Conservation (phyloP, 2,329 filamentous ascomycete genomes). For the Coleophoma cylindrospora region DNA sequence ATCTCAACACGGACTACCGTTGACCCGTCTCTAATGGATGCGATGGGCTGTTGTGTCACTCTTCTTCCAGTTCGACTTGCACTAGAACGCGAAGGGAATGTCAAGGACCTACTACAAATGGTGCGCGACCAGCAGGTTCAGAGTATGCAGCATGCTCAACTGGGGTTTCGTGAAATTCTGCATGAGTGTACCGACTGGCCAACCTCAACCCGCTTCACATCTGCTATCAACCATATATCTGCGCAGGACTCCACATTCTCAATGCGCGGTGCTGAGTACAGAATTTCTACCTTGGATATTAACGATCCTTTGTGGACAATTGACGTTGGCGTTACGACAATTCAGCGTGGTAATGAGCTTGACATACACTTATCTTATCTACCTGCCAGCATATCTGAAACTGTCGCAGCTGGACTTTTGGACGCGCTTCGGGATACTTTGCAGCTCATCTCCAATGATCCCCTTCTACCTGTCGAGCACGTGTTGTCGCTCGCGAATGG, state of each 20-base stretch:
- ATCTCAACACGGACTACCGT: conserved; percentile 1
- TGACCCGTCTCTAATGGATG: conserved; percentile 1
- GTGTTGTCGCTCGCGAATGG: neutral
- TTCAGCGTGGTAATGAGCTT: neutral
- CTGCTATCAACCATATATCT: conserved; percentile 2
- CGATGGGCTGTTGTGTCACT: conserved; percentile 1
- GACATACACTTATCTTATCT: neutral
- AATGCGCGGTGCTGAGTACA: conserved; percentile 1
- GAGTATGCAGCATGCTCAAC: conserved; percentile 1
- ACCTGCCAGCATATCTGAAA: neutral
- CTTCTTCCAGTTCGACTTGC: conserved; percentile 1
- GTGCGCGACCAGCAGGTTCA: conserved; percentile 2
- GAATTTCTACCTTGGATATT: neutral
- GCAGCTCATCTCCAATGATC: conserved; percentile 1
- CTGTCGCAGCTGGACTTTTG: neutral
- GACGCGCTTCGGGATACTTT: neutral
- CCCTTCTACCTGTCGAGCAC: neutral
- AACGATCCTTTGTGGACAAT: neutral
- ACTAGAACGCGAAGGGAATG: neutral
- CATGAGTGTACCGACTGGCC: conserved; percentile 4
- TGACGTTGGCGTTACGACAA: conserved; percentile 1
- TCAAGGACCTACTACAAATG: neutral
- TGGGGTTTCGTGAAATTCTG: conserved; percentile 2
- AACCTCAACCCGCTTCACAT: conserved; percentile 3
- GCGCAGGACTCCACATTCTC: neutral